phyloP scores from a whole-genome alignment of 1,284 basidiomycete species.

The Testicularia cyperi region DNA sequence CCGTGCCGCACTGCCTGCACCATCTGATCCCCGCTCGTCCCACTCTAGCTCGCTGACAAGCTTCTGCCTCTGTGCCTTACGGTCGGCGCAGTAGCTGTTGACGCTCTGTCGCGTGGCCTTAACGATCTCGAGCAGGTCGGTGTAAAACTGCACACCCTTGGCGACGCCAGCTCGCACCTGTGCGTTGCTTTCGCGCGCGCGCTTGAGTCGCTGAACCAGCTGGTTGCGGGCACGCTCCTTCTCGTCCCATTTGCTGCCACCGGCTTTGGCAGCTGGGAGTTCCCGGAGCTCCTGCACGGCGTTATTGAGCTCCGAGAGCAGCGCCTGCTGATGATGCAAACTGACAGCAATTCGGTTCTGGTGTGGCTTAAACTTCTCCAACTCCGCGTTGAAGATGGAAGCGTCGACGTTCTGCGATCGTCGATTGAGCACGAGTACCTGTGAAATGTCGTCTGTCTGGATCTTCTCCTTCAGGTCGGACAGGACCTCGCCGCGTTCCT shows the following conservation, averaged over 20 bases:
- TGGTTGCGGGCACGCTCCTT: constrained; percentile 76
- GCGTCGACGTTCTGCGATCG: constrained; percentile 81
- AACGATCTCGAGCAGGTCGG: constrained; percentile 73
- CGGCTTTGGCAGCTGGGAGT: constrained; percentile 61
- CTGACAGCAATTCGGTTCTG: constrained; percentile 78
- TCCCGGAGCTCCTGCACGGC: constrained; percentile 29
- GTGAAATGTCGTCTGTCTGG: constrained; percentile 94
- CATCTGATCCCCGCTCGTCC: constrained; percentile 65
- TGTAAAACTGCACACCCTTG: constrained; percentile 86
- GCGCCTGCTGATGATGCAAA: constrained; percentile 73
- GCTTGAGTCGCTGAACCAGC: constrained; percentile 70
- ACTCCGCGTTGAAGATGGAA: constrained; percentile 83
- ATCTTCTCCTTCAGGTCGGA: constrained; percentile 96
- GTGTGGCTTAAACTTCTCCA: constrained; percentile 92
- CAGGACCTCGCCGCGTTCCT: constrained; percentile 79
- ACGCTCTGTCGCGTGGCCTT: constrained; percentile 68
- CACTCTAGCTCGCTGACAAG: constrained; percentile 73
- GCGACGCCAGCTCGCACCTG: constrained; percentile 82
- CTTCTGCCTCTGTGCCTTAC: constrained; percentile 73
- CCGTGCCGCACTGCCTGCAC: not conserved
- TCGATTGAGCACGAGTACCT: constrained; percentile 85
- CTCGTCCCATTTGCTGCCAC: constrained; percentile 73
- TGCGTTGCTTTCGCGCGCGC: constrained; percentile 77
- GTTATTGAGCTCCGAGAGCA: constrained; percentile 62
- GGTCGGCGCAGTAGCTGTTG: constrained; percentile 68